Evolutionary conservation across 495 filamentous ascomycete genomes (phyloP), one percentile per base, ranked within the genome.

Genomic region (Podospora didyma): DNA sequence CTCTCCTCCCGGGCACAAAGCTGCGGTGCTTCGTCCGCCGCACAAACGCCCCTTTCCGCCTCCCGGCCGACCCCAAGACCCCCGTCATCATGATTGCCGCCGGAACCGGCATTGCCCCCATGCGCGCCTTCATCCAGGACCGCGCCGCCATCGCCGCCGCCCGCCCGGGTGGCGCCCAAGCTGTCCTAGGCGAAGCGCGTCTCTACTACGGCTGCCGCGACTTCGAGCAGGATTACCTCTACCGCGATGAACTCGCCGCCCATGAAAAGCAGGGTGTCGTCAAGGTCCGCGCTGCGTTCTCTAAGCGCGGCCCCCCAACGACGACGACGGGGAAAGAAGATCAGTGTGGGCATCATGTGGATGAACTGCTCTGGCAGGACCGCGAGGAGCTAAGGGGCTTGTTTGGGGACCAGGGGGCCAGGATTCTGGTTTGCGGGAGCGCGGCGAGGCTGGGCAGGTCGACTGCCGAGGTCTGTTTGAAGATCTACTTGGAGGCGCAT

Each of bases 41-140:
- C 46, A 71, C 78, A 68, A 72, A 82, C 55, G 68, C 74, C 1
- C 71, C 74, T 22, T 90, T 90, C 75, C 83, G 82, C 50, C 75
- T 85, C 0, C 86, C 86, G 2, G 48, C 66, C 0, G 78, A 84
- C 62, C 67, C 79, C 0, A 70, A 74, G 11, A 67, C 79, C 0
- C 86, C 87, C 0, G 71, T 89, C 60, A 82, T 87, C 58, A 83
- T 88, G 74, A 68, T 85, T 45, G 78, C 79, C 21, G 69, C 70
- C 2, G 19, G 83, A 68, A 45, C 82, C 64, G 52, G 85, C 0
- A 69, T 88, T 22, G 83, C 84, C 1, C 85, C 85, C 1, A 83
- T 88, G 73, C 79, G 82, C 3, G 82, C 82, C 11, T 88, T 88
- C 61, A 60, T 86, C 12, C 78, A 85, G 67, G 82, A 88, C 52